phyloP scores from a whole-genome alignment of 75 land plant genomes.

The Cunninghamia lanceolata region DNA sequence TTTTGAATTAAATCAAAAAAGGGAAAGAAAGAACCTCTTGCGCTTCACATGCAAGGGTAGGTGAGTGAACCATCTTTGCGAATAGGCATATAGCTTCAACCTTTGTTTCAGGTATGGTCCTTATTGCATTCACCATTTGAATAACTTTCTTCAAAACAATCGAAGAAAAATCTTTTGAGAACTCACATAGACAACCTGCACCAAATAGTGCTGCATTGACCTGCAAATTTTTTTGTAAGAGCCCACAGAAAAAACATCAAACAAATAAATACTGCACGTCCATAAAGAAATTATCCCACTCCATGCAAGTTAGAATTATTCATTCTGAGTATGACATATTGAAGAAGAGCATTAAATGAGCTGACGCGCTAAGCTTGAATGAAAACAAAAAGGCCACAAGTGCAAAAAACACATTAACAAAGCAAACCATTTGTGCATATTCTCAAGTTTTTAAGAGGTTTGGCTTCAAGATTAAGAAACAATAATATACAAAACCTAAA shows the following conservation, averaged over 20 bases:
- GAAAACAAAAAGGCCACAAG: neutral
- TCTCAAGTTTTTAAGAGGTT: neutral
- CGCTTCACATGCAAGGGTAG: constrained; percentile 39
- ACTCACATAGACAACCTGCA: constrained; percentile 60
- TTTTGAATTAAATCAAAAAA: neutral
- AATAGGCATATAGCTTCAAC: constrained; percentile 53
- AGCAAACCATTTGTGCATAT: neutral
- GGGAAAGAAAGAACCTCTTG: constrained; percentile 55
- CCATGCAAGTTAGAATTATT: neutral
- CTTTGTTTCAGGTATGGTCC: constrained; percentile 26
- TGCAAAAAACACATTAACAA: neutral
- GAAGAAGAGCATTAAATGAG: neutral
- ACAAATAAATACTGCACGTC: neutral
- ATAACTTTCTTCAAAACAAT: constrained; percentile 46
- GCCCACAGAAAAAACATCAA: neutral
- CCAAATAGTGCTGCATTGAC: constrained; percentile 82
- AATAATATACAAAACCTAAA: neutral
- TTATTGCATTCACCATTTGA: constrained; percentile 32
- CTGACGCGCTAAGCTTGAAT: neutral
- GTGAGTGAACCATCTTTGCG: constrained; percentile 46
- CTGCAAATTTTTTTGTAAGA: constrained; percentile 30
- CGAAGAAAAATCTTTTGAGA: constrained; percentile 59
- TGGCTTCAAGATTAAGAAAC: neutral
- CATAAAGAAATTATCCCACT: neutral
- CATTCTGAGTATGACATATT: neutral